These are phyloP conservation scores for Hypoxylon fragiforme DNA, from an alignment of 495 filamentous ascomycete genomes.

Conservation along the genomic window DNA sequence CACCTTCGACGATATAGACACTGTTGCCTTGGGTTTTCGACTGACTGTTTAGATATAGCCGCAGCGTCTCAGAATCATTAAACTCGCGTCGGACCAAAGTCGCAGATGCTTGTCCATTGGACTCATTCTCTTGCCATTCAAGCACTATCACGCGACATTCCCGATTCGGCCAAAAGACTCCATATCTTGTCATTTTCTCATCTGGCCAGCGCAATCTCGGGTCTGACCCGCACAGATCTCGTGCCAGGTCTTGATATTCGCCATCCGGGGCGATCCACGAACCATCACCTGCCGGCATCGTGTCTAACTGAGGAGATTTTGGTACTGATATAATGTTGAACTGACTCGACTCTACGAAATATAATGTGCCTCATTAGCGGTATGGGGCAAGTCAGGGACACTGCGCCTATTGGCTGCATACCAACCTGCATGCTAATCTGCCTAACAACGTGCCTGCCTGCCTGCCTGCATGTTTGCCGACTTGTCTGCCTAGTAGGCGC, in stretches of 20 bases:
- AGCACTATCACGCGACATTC: not conserved
- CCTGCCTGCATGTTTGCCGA: no score
- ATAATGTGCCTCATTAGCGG: no score
- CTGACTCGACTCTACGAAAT: no score
- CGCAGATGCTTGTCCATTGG: not conserved
- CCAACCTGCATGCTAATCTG: no score
- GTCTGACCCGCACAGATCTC: not conserved
- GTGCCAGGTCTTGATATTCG: not conserved
- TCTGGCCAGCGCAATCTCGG: not conserved
- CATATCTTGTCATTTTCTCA: not conserved
- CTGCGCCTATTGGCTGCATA: no score
- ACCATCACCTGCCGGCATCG: not conserved
- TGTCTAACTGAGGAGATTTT: no score
- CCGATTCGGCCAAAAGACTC: not conserved
- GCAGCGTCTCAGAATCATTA: not conserved
- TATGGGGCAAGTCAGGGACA: no score
- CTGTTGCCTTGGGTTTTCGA: not conserved
- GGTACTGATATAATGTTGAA: no score
- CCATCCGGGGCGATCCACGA: not conserved
- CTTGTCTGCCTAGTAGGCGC: no score
- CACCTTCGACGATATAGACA: not conserved
- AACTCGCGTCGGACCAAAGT: not conserved
- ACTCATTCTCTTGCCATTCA: not conserved
- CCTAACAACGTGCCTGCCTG: no score
- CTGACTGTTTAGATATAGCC: not conserved